Conservation (phyloP, 805 yeast species). For the Pichia cephalocereana region DNA sequence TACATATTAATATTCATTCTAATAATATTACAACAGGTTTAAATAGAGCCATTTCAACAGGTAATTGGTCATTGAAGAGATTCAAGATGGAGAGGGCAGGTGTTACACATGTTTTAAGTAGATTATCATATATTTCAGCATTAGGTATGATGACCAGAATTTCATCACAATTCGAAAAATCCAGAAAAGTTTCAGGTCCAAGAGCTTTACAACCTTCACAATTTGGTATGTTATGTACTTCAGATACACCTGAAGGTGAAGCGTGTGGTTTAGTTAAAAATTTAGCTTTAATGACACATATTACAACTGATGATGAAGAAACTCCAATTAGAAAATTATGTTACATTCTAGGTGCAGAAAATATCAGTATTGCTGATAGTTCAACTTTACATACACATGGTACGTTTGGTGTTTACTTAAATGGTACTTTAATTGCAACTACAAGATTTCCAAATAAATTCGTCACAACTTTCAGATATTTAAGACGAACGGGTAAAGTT, state of each 20-base stretch:
- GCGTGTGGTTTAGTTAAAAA: constrained; percentile 98
- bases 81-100: constrained; percentile 99
- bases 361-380: constrained; percentile 71
- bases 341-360: constrained; percentile 81
- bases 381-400: constrained; percentile 67
- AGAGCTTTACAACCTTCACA: constrained; percentile 98
- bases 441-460: constrained; percentile 82
- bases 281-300: constrained; percentile 95
- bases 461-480: constrained; percentile 64
- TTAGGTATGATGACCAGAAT: constrained; percentile 99
- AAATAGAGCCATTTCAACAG: constrained; percentile 95
- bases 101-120: constrained; percentile 90
- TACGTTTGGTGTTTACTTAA: constrained; percentile 79
- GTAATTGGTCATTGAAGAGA: constrained; percentile 97
- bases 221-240: constrained; percentile 97
- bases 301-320: constrained; percentile 96
- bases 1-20: constrained; percentile 84
- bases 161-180: constrained; percentile 96
- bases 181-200: constrained; percentile 96
- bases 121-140: constrained; percentile 89
- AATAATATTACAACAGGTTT: constrained; percentile 90
- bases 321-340: constrained; percentile 75
- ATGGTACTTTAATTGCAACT: constrained; percentile 91
- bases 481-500: constrained; percentile 77
- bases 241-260: constrained; percentile 99